Evolutionary conservation across 345 rosid species (phyloP).

Genomic region (Lenwebbia sp.): DNA sequence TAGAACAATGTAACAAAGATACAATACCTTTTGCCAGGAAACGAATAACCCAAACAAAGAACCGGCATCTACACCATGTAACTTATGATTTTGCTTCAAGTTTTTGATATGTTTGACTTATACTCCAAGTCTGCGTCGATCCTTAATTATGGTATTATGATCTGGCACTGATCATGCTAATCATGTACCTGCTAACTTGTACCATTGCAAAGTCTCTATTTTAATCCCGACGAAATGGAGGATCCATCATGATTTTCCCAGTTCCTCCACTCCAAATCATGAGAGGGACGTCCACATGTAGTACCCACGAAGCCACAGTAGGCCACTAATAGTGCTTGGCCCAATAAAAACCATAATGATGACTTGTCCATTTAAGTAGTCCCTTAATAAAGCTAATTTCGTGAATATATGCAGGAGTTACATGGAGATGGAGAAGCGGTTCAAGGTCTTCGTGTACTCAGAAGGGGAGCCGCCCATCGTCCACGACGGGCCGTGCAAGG

Average conservation of each 20-base stretch:
- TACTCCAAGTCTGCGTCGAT: background rate
- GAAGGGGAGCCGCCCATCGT: slow-evolving; percentile 78
- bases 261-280: background rate
- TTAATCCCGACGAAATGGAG: background rate
- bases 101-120: background rate
- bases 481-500: slow-evolving; percentile 82
- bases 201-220: background rate
- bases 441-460: slow-evolving; percentile 72
- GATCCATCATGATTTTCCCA: background rate
- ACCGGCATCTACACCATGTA: background rate
- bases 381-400: background rate
- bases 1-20: background rate
- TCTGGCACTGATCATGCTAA: background rate
- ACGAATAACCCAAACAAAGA: background rate
- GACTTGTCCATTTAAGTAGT: background rate
- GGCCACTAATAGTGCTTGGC: background rate
- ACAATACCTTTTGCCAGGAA: background rate
- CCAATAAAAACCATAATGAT: background rate
- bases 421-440: slow-evolving; percentile 73
- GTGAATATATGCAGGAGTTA: slow-evolving; percentile 43
- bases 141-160: background rate
- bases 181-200: background rate
- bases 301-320: background rate
- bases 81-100: background rate
- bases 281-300: background rate